A percentile compares a stretch with the other conserved stretches of the same genome.
Evolutionary conservation across 2,329 filamentous ascomycete genomes (phyloP).

Genomic region (Aotearoamyces nothofagi): DNA sequence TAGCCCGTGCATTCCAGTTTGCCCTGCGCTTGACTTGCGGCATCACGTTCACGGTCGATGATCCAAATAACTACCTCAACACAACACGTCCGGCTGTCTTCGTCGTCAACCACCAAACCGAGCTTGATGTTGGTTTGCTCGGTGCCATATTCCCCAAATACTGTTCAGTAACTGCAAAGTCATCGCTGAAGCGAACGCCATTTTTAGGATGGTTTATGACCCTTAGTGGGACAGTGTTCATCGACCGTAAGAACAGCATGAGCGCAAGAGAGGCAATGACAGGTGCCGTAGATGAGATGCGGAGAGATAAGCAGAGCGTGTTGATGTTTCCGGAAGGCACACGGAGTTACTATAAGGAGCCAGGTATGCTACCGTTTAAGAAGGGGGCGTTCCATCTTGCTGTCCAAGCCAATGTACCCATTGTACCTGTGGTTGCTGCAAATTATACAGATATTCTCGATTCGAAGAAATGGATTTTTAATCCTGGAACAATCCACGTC

Average conservation of each 20-base stretch:
- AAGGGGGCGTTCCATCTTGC: conserved; percentile 97
- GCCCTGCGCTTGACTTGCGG: conserved; percentile 63
- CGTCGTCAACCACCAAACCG: conserved; percentile 89
- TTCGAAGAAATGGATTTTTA: conserved; percentile 48
- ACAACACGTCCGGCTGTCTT: conserved; percentile 72
- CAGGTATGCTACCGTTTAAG: conserved; percentile 85
- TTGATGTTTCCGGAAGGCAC: conserved; percentile 91
- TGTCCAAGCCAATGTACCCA: conserved; percentile 82
- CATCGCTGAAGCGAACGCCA: conserved; percentile 61
- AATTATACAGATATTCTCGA: conserved; percentile 66
- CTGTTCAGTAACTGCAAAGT: conserved; percentile 88
- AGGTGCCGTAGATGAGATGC: conserved; percentile 69
- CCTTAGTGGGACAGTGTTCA: conserved; percentile 82
- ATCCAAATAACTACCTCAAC: conserved; percentile 37
- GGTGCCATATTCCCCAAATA: conserved; percentile 80
- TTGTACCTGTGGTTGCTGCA: conserved; percentile 71
- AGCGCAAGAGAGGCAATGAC: conserved; percentile 77
- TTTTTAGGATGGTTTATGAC: conserved; percentile 92
- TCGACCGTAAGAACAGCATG: conserved; percentile 75
- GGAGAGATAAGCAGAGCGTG: conserved; percentile 54
- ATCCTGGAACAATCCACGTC: conserved; percentile 54
- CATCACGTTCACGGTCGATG: conserved; percentile 61
- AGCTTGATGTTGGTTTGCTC: conserved; percentile 87
- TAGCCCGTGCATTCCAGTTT: conserved; percentile 65
- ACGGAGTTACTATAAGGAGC: conserved; percentile 71